These are phyloP conservation scores for Suillus tomentosus DNA, from an alignment of 768 basidiomycete species.

Conservation along the genomic window DNA sequence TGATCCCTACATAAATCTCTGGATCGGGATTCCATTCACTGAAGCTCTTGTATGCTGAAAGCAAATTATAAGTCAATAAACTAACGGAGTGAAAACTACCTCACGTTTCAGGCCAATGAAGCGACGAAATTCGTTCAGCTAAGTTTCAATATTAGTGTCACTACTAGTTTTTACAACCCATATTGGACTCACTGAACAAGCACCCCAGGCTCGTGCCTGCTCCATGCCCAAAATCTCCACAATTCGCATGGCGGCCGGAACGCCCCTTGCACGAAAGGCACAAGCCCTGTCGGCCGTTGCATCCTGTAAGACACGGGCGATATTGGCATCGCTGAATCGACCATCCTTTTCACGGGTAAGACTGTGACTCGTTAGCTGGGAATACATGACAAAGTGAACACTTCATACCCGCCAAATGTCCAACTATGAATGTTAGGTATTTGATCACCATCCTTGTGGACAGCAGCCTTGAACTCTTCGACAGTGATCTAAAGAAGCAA, in stretches of 20 bases:
- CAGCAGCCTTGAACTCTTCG: constrained; percentile 21
- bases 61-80: constrained; percentile 11
- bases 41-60: constrained; percentile 60
- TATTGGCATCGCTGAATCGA: constrained; percentile 62
- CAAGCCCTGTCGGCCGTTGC: constrained; percentile 61
- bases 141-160: constrained; percentile 1
- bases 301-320: constrained; percentile 62
- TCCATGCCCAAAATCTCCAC: constrained; percentile 72
- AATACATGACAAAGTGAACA: constrained; percentile 1
- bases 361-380: constrained; percentile 31
- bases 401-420: constrained; percentile 52
- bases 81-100: constrained; percentile 17
- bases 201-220: constrained; percentile 67
- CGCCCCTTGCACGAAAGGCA: constrained; percentile 70
- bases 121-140: constrained; percentile 72
- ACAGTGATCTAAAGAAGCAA: constrained; percentile 19
- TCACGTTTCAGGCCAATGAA: constrained; percentile 72
- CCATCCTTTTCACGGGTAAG: constrained; percentile 50
- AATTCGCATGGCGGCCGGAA: constrained; percentile 62
- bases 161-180: not conserved
- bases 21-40: constrained; percentile 72
- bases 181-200: constrained; percentile 58
- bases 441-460: constrained; percentile 18
- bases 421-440: constrained; percentile 42
- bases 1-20: constrained; percentile 50